Percentiles rank a stretch among this genome's conserved stretches.
Conservation (phyloP, 1,284 basidiomycete species). For the Volvariella surrecta region DNA sequence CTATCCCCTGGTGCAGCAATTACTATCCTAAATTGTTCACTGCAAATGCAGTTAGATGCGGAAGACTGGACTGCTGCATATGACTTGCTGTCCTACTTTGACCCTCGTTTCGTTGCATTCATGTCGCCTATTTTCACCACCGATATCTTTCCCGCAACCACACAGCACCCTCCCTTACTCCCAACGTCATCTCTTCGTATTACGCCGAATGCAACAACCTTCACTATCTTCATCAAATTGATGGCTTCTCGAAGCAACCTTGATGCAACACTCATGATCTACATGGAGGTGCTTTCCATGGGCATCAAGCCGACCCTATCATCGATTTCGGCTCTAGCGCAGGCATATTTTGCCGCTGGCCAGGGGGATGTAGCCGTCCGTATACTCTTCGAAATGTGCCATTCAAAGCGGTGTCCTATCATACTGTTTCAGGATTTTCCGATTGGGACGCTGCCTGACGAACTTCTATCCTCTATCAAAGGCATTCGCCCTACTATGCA, state of each 20-base stretch:
- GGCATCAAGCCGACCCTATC: conserved; percentile 37
- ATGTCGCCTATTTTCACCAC: conserved; percentile 3
- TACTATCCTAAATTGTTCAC: conserved; percentile 51
- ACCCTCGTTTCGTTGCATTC: conserved; percentile 17
- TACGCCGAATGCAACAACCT: conserved; percentile 51
- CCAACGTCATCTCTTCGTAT: conserved; percentile 1
- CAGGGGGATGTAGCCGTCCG: conserved; percentile 37
- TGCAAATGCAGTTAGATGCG: conserved; percentile 51
- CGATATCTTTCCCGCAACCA: no score
- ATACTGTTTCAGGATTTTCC: conserved; percentile 2
- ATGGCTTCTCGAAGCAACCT: conserved; percentile 38
- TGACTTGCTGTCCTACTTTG: conserved; percentile 41
- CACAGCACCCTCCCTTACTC: neutral
- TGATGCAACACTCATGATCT: conserved; percentile 33
- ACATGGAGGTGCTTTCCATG: conserved; percentile 36
- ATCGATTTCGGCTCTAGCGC: conserved; percentile 44
- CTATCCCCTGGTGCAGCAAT: conserved; percentile 34
- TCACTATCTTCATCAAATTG: conserved; percentile 55
- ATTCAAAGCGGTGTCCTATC: conserved; percentile 8
- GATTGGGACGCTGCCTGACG: conserved; percentile 11
- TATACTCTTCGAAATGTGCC: conserved; percentile 40
- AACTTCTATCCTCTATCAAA: conserved; percentile 16
- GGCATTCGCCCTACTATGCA: conserved; percentile 33
- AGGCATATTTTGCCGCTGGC: conserved; percentile 41
- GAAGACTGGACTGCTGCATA: conserved; percentile 38